Base-by-base conservation (phyloP, 495 filamentous ascomycete species). In the Xylaria venustula region DNA sequence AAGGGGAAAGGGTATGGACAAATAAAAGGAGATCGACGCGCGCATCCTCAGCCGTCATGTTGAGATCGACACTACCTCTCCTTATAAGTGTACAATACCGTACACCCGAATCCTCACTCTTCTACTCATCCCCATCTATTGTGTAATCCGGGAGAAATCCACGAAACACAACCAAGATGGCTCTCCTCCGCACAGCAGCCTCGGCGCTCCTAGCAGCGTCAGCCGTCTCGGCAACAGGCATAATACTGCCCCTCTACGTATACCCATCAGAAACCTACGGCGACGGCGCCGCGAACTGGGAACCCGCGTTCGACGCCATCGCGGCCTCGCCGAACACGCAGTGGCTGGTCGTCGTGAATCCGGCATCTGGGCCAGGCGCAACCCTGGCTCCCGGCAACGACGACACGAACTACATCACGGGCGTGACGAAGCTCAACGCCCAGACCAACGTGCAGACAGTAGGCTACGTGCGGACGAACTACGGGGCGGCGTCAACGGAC, bases 241-340 rank as follows among this genome's bases (percentile, higher is more conserved):
- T 84, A 28, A 61, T 84, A 28, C 65, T 83, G 22, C 81, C 83
- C 2, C 70, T 85, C 19, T 85, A 84, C 64, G 54, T 73, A 37
- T 83, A 78, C 66, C 83, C 82, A 1, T 25, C 41, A 2, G 52
- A 53, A 12, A 40, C 12, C 2, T 28, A 46, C 48, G 20, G 48
- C 64, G 55, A 63, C 48, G 58, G 50, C 37, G 64, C 63, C 25
- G 65, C 62, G 12, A 71, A 68, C 46, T 85, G 83, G 82, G 47
- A 58, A 11, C 70, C 77, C 20, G 69, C 79, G 52, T 73, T 64
- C n/a, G 14, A 41, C 20, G 65, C 72, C 49, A 69, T 81, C 19
- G 32, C 57, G 8, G 46, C 75, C 12, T 63, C 80, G 47, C 70
- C 76, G 0, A 40, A 68, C 15, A 65, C 78, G 14, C 55, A 65